Evolutionary conservation across 1,284 basidiomycete species (phyloP).

Genomic region (Trichosporon coremiiforme): DNA sequence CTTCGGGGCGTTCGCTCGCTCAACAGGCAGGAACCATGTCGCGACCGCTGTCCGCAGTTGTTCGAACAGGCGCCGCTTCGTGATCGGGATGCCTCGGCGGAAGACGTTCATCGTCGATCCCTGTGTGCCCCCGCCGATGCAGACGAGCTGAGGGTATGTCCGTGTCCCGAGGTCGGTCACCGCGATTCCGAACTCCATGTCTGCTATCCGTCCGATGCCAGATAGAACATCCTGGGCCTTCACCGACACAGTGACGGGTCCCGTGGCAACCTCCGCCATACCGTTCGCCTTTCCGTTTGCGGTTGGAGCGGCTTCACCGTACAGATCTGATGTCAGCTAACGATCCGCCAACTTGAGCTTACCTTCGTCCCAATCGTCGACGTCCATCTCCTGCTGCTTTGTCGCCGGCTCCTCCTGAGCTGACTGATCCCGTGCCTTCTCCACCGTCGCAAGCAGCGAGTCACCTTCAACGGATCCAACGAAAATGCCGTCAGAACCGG

Average conservation of each 20-base stretch:
- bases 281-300: conserved; percentile 38
- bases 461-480: conserved; percentile 50
- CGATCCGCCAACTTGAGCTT: conserved; percentile 37
- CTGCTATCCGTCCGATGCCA: conserved; percentile 77
- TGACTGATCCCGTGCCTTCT: conserved; percentile 41
- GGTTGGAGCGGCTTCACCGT: conserved; percentile 48
- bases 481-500: conserved; percentile 48
- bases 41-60: conserved; percentile 75
- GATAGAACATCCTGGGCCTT: conserved; percentile 66
- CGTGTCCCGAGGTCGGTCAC: conserved; percentile 60
- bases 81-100: conserved; percentile 78
- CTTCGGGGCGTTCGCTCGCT: conserved; percentile 42
- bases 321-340: conserved; percentile 48
- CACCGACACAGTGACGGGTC: conserved; percentile 64
- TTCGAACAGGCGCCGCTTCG: conserved; percentile 76
- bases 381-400: conserved; percentile 62
- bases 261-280: conserved; percentile 30
- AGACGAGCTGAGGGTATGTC: conserved; percentile 77
- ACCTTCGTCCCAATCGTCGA: conserved; percentile 70
- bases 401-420: conserved; percentile 35
- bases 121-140: conserved; percentile 74
- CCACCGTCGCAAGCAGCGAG: conserved; percentile 49
- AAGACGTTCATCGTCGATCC: conserved; percentile 85
- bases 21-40: conserved; percentile 77
- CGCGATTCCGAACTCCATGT: conserved; percentile 68